Base-by-base conservation (phyloP, 306 rosid species). In the Quercus robur region DNA sequence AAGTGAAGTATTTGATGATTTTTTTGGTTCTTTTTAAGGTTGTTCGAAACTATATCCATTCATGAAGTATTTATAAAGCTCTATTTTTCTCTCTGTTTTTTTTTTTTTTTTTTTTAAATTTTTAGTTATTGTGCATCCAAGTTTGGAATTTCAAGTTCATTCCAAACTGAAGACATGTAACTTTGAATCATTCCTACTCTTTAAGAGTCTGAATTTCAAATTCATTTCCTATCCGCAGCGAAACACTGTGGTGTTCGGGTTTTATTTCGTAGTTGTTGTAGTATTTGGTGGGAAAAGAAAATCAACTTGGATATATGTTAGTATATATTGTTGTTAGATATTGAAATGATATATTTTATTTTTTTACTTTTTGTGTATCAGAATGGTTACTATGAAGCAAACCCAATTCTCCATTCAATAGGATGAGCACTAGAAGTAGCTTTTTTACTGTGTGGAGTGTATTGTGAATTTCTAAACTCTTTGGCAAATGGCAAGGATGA, bases 401-500 rank as follows among this genome's bases (percentile, higher is more conserved):
- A n/a, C 70, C 4, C 70, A 17, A 23, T 5, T 28, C 64, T 67
- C 19, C 56, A 18, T 9, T 18, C 31, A 4, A 70, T 28, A 28
- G 31, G 41, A 15, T 5, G 56, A 17, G 70, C 31, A 41, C 17
- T 73, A 54, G 56, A 33, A 57, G 18, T 14, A 49, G 23, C 9
- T 57, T 58, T 56, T 51, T 51, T 26, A 61, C 71, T n/a, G 31
- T n/a, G 54, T 52, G 11, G 35, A 26, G 33, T 30, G 76, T 69
- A 5, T 73, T 75, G 14, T 56, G 64, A n/a, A n/a, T n/a, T 38
- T 79, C 54, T 38, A 59, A 44, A 30, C 19, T 33, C 25, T 57
- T 33, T 52, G 56, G 56, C 23, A 18, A 31, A 26, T 76, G 61
- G 57, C 80, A 73, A 86, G 55, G 52, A 74, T 87, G 89, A 57